A percentile compares a stretch with the other conserved stretches of the same genome.
Evolutionary conservation across 257 asterid genomes (phyloP).

Genomic region (Coffea canephora): DNA sequence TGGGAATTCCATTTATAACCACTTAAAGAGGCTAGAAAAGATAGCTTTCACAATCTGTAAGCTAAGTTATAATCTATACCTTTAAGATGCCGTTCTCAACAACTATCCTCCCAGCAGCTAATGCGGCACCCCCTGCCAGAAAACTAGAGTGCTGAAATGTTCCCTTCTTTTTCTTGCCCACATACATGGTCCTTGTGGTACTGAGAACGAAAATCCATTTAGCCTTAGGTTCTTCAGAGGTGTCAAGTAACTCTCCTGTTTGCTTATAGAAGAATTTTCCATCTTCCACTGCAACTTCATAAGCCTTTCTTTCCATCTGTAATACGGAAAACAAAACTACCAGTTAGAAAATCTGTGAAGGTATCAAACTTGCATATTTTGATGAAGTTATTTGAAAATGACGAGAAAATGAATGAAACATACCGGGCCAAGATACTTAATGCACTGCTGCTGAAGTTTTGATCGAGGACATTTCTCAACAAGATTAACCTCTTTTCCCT

Average conservation of each 20-base stretch:
- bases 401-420: slow-evolving; percentile 18
- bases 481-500: slow-evolving; percentile 81
- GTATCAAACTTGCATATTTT: not conserved
- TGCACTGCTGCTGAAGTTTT: slow-evolving; percentile 95
- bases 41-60: not conserved
- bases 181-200: slow-evolving; percentile 70
- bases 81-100: slow-evolving; percentile 69
- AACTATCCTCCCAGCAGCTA: slow-evolving; percentile 90
- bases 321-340: not conserved
- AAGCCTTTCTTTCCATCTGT: slow-evolving; percentile 83
- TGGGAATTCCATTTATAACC: not conserved
- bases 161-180: slow-evolving; percentile 82
- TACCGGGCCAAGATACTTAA: slow-evolving; percentile 95
- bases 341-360: slow-evolving; percentile 1
- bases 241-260: slow-evolving; percentile 60
- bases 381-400: not conserved
- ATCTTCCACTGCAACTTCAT: slow-evolving; percentile 67
- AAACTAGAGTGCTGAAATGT: slow-evolving; percentile 90
- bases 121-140: slow-evolving; percentile 94
- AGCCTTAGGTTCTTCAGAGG: slow-evolving; percentile 57
- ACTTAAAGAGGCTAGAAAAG: not conserved
- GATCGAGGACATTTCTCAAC: slow-evolving; percentile 72
- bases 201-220: slow-evolving; percentile 98
- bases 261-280: slow-evolving; percentile 66
- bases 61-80: slow-evolving; percentile 37